Evolutionary conservation across 805 yeast genomes (phyloP).

Genomic region (Saccharomycopsis schoenii): DNA sequence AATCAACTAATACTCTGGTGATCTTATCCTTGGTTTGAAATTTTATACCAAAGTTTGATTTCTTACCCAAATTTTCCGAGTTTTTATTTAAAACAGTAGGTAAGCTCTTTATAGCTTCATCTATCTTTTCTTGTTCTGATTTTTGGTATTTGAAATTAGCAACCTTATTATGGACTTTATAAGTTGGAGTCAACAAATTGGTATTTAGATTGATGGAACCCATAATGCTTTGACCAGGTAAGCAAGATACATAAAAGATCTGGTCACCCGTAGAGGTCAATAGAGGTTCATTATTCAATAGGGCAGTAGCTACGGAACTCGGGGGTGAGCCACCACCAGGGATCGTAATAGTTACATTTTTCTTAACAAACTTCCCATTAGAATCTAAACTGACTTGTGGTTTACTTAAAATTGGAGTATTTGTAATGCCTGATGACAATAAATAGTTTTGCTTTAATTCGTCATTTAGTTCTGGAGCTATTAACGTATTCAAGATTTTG

Average conservation of each 20-base stretch:
- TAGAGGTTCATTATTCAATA: constrained; percentile 15
- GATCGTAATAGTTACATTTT: constrained; percentile 7
- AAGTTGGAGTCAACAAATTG: constrained; percentile 12
- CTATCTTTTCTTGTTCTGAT: constrained; percentile 10
- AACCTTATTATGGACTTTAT: neutral
- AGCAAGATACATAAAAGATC: constrained; percentile 15
- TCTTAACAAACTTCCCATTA: neutral
- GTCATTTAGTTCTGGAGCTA: constrained; percentile 10
- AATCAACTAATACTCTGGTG: neutral
- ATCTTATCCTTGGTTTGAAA: constrained; percentile 8
- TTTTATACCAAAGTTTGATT: constrained; percentile 7
- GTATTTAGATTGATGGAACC: constrained; percentile 12
- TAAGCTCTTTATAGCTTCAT: constrained; percentile 8
- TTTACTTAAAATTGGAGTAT: constrained; percentile 7
- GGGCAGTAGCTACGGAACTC: constrained; percentile 10
- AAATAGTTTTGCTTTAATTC: constrained; percentile 17
- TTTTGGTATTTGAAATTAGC: neutral
- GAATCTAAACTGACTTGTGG: constrained; percentile 7
- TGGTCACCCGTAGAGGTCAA: constrained; percentile 14
- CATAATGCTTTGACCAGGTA: constrained; percentile 15
- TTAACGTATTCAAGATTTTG: constrained; percentile 5
- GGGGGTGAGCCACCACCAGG: constrained; percentile 18
- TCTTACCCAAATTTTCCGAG: neutral
- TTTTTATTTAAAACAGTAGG: constrained; percentile 1
- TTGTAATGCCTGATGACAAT: constrained; percentile 15